Evolutionary conservation across 1,284 basidiomycete species (phyloP), one percentile per base, ranked within the genome.

Genomic region (Ustilago shanxiensis): DNA sequence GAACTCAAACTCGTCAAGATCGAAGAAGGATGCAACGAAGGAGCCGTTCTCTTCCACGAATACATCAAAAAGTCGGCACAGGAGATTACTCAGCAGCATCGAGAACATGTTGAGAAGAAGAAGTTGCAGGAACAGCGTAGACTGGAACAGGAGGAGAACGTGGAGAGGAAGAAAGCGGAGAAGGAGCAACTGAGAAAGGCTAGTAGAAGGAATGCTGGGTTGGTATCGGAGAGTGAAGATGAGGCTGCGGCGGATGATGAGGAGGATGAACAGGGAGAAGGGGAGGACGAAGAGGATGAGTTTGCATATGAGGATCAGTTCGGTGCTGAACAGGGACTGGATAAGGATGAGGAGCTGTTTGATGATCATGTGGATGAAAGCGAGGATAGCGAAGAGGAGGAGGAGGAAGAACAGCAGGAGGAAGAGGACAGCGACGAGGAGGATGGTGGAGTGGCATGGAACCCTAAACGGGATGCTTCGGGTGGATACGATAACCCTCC

Each of bases 1-100:
- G 97, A 99, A 87, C 88, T 98, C 77, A 90, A 90, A 79, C 88
- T 99, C 73, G 91, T 98, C 84, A 99, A 99, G 89, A 94, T 99
- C 72, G 91, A 92, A 20, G 95, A 98, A 86, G 95, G 95, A n/a
- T 88, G 94, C 44, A 84, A 84, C 35, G 80, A 81, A 20, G 81
- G 81, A 10, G 79, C 80, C 14, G 82, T 83, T n/a, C 62, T 84
- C 22, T 84, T 80, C 79, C 83, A 84, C 66, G 83, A 83, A 57
- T 81, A 83, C 52, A 68, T 81, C 54, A 79, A 79, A 31, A 78
- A 72, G 60, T 71, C 62, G 4, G 70, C 73, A 2, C 37, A 63
- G 39, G 71, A 82, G 45, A 31, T 72, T 14, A 72, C 66, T 11
- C 60, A 72, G 44, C 65, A 77, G 49, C 61, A 72, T 24, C 60